These are phyloP conservation scores for Neurospora sp. DNA, from an alignment of 495 filamentous ascomycete species.

Conservation along the genomic window DNA sequence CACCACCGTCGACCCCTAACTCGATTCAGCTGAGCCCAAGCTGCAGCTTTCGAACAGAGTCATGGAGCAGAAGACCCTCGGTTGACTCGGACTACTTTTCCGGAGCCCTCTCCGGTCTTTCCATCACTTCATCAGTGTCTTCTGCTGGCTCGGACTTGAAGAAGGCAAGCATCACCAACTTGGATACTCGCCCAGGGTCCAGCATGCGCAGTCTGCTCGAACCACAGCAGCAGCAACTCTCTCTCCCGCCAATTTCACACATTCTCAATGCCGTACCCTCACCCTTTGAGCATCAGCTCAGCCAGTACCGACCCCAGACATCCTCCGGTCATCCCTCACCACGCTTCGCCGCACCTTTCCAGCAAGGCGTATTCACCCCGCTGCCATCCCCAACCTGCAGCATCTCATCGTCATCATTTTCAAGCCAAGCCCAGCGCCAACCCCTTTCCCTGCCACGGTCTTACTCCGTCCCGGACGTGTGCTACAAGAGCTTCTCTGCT, in stretches of 20 bases:
- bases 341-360: neutral
- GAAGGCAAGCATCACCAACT: neutral
- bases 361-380: neutral
- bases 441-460: neutral
- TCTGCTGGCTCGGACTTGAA: neutral
- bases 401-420: neutral
- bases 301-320: neutral
- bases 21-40: neutral
- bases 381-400: neutral
- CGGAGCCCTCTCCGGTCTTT: neutral
- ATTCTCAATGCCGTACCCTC: conserved; percentile 5
- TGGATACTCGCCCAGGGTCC: neutral
- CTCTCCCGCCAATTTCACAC: conserved; percentile 9
- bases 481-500: neutral
- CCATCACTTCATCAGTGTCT: neutral
- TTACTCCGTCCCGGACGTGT: neutral
- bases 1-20: neutral
- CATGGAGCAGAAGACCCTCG: neutral
- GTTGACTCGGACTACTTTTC: neutral
- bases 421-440: neutral
- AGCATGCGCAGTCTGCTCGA: neutral
- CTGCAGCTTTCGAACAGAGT: neutral
- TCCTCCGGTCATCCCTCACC: neutral
- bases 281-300: neutral
- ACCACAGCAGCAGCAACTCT: neutral